Base-by-base conservation (phyloP, 306 rosid genomes). In the Cicer arietinum region DNA sequence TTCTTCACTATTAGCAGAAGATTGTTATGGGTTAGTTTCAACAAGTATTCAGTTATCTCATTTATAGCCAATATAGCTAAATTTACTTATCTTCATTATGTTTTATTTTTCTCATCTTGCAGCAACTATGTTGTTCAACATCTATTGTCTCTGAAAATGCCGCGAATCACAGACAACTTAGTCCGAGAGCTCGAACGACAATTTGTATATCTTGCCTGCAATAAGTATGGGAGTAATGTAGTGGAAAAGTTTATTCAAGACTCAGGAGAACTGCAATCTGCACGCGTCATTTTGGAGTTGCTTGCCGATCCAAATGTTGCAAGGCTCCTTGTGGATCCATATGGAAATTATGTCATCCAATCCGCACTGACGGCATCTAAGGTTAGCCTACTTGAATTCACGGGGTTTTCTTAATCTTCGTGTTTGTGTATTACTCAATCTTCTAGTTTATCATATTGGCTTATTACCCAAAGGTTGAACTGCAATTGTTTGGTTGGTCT, bases 91-190 rank as follows among this genome's bases (percentile, higher is more conserved):
- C 67, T 70, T 10, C 59, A 52, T 20, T 43, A 47, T 72, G 39
- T 51, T 65, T 67, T 63, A 77, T 59, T 75, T 75, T 66, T 20
- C 14, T 47, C 0, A 7, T 60, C 43, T 77, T 43, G 47, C 85
- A 91, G 97, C 48, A 91, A 91, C 86, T 91, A 89, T 47, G 97
- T 91, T 61, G 73, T 89, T 73, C 97, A 91, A 77, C 85, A 88
- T 74, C 22, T 91, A 25, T 69, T 91, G 25, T 80, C 80, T 25
- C 12, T 80, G 77, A 71, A 47, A 54, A 77, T 71, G 48, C 83
- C 79, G 1, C 61, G n/a, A 43, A 30, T 88, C 2, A 81, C 91
- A 13, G 39, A 30, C 63, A 25, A 8, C 7, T n/a, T 91, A 9
- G 5, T 82, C 67, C 48, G 17, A 50, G 75, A 68, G 18, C 90